A percentile compares a stretch with the other conserved stretches of the same genome.
Conservation (phyloP, 2,329 filamentous ascomycete species). For the Penicillium nordicum region DNA sequence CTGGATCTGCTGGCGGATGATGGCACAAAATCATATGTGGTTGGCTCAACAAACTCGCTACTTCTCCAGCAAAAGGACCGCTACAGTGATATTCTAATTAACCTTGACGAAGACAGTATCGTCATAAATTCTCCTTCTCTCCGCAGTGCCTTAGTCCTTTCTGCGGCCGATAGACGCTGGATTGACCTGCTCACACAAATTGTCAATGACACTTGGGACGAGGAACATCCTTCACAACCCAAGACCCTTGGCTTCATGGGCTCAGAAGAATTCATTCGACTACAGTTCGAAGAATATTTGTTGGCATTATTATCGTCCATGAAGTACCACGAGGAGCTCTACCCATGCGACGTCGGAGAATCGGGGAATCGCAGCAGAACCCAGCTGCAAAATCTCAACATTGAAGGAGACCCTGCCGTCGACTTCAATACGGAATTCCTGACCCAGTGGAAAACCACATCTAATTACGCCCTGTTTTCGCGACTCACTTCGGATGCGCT, state of each 20-base stretch:
- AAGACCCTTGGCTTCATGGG: slow-evolving; percentile 93
- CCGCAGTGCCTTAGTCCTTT: slow-evolving; percentile 70
- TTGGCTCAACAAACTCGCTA: slow-evolving; percentile 93
- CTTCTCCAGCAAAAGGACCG: slow-evolving; percentile 90
- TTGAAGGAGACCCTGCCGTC: slow-evolving; percentile 76
- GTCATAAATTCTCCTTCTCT: slow-evolving; percentile 79
- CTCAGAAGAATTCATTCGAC: slow-evolving; percentile 93
- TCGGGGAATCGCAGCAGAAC: slow-evolving; percentile 39
- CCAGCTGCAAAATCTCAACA: slow-evolving; percentile 56
- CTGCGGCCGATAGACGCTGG: slow-evolving; percentile 86
- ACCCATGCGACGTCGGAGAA: slow-evolving; percentile 47
- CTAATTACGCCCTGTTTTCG: slow-evolving; percentile 90
- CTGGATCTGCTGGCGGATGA: slow-evolving; percentile 90
- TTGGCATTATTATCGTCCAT: slow-evolving; percentile 81
- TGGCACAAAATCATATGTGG: slow-evolving; percentile 94
- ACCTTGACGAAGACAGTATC: slow-evolving; percentile 84
- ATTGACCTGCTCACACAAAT: slow-evolving; percentile 93
- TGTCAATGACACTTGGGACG: slow-evolving; percentile 95
- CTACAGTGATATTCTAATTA: slow-evolving; percentile 94
- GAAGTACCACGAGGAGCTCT: slow-evolving; percentile 77
- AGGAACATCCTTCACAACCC: slow-evolving; percentile 80
- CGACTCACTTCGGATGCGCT: slow-evolving; percentile 71
- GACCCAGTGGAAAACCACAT: slow-evolving; percentile 79
- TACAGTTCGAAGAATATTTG: slow-evolving; percentile 96
- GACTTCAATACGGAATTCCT: slow-evolving; percentile 87